phyloP scores from a whole-genome alignment of 73 alveolate genomes.

The Tetrahymena borealis region DNA sequence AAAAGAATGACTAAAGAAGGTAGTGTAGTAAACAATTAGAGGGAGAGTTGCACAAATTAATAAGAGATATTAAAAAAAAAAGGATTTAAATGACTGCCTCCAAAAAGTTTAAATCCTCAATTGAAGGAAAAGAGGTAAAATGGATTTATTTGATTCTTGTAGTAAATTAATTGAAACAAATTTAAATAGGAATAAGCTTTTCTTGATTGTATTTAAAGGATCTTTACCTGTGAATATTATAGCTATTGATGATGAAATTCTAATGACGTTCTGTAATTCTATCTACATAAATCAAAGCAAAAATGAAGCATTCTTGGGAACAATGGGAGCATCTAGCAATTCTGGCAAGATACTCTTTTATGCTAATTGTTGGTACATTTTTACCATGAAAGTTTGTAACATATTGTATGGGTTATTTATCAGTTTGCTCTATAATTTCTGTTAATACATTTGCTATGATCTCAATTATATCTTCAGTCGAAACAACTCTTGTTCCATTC shows the following conservation, averaged over 20 bases:
- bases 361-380: constrained; percentile 52
- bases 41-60: not conserved
- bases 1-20: not conserved
- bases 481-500: not conserved
- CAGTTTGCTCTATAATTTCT: not conserved
- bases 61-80: no score
- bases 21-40: not conserved
- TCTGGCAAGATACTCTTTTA: constrained; percentile 46
- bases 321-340: constrained; percentile 55
- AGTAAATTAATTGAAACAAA: no score
- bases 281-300: constrained; percentile 60
- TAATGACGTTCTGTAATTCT: constrained; percentile 40
- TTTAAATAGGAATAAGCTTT: not conserved
- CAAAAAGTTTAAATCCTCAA: no score
- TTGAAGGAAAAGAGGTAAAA: no score
- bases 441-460: not conserved
- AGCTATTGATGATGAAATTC: constrained; percentile 23
- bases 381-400: constrained; percentile 18
- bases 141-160: no score
- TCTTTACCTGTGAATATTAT: constrained; percentile 48
- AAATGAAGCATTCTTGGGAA: constrained; percentile 46
- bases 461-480: not conserved
- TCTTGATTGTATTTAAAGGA: not conserved
- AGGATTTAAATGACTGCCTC: no score
- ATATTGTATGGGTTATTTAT: not conserved